A percentile compares a stretch with the other conserved stretches of the same genome.
These are phyloP conservation scores for Iris pallida DNA, from an alignment of 116 monocot species.

Conservation along the genomic window DNA sequence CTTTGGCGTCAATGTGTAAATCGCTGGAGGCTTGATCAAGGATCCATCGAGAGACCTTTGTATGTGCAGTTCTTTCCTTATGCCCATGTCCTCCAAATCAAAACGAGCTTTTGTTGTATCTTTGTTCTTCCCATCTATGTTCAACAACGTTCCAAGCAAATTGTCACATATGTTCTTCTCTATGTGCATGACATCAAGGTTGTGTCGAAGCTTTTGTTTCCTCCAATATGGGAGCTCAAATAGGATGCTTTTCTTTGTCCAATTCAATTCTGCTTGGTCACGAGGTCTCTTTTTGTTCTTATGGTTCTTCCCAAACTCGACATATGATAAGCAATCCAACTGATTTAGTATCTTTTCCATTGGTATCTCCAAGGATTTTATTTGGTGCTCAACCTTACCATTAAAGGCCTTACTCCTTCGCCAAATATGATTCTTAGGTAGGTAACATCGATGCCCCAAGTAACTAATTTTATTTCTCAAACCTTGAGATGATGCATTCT, in stretches of 20 bases:
- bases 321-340: not conserved
- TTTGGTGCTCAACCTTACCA: not conserved
- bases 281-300: not conserved
- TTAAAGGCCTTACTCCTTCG: not conserved
- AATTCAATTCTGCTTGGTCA: not conserved
- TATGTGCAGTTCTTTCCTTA: not conserved
- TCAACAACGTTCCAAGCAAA: too few relatives aligned
- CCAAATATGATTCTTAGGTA: not conserved
- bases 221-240: not conserved
- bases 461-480: conserved; percentile 4
- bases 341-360: not conserved
- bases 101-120: not conserved
- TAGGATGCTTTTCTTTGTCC: conserved; percentile 6
- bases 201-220: too few relatives aligned
- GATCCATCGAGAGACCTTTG: not conserved
- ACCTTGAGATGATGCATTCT: not conserved
- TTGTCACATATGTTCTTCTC: too few relatives aligned
- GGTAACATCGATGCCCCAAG: not conserved
- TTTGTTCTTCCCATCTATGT: not conserved
- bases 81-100: not conserved
- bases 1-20: not conserved
- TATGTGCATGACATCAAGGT: too few relatives aligned
- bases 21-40: not conserved
- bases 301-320: not conserved
- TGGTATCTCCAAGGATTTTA: not conserved